Evolutionary conservation across 768 basidiomycete genomes (phyloP), one percentile per base, ranked within the genome.

Genomic region (Mycena olivaceomarginata): DNA sequence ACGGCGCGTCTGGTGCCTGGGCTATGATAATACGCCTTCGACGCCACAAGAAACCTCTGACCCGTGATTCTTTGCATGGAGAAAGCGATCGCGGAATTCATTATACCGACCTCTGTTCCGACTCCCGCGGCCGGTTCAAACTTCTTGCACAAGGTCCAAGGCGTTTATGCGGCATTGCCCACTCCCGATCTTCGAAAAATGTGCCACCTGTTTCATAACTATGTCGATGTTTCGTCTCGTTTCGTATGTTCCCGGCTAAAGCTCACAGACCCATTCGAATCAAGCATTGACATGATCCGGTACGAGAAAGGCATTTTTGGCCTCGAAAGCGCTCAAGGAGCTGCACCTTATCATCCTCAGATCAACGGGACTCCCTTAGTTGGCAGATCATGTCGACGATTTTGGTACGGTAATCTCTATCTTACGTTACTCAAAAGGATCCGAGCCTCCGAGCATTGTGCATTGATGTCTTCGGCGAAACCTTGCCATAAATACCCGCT

Each of bases 321-420:
- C 45, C 37, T 63, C 13, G 18, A 67, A 46, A 25, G 65, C 31
- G 31, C 31, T 31, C 31, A 31, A 31, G 31, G 31, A 51, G 39
- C 5, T 53, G 67, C 39, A 18, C 56, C 66, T 25, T 66, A 8
- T 64, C 39, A 65, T 39, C 22, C 22, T 67, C 15, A 48, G 15
- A 13, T 18, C 68, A 70, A 57, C 70, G 39, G 64, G 7, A n/a
- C 64, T 48, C 56, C 64, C 73, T 75, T 75, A 65, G 67, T 72
- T 78, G 77, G 77, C 77, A 78, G 77, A 78, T 75, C 74, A 69
- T 78, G 77, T 78, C 77, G 40, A 56, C 46, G 48, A 67, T 59
- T 40, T 59, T 20, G 71, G 67, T 56, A 67, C 59, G 62, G 43
- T 71, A 66, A 78, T 74, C 64, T 51, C 67, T 57, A 72, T 69